These are phyloP conservation scores for Fusarium redolens DNA, from an alignment of 2,329 filamentous ascomycete genomes.

Conservation along the genomic window DNA sequence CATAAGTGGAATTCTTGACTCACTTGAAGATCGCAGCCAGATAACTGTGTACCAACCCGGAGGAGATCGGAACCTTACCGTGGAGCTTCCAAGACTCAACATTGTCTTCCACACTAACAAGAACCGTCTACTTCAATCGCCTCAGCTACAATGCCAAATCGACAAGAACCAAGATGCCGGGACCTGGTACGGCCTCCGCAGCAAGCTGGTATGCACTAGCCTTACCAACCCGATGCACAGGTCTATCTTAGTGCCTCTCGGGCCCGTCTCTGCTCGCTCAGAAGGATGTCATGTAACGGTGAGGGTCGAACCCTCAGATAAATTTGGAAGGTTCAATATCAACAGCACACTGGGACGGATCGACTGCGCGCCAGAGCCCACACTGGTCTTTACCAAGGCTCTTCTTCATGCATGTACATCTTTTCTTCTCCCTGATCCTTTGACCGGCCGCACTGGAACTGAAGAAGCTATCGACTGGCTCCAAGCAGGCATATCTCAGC, in stretches of 20 bases:
- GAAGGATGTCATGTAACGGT: conserved; percentile 38
- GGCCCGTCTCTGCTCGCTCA: conserved; percentile 38
- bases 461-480: conserved; percentile 68
- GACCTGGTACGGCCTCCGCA: conserved; percentile 69
- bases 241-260: conserved; percentile 65
- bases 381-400: conserved; percentile 66
- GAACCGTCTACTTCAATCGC: conserved; percentile 57
- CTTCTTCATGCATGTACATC: conserved; percentile 70
- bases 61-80: conserved; percentile 46
- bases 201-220: conserved; percentile 69
- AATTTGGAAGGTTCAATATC: conserved; percentile 64
- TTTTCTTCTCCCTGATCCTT: conserved; percentile 64
- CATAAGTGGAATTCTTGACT: conserved; percentile 34
- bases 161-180: conserved; percentile 68
- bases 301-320: conserved; percentile 47
- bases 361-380: conserved; percentile 67
- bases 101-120: conserved; percentile 64
- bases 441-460: conserved; percentile 69
- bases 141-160: conserved; percentile 62
- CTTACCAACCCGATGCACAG: conserved; percentile 54
- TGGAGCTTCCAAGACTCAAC: conserved; percentile 65
- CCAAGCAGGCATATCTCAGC: conserved; percentile 61
- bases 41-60: conserved; percentile 38
- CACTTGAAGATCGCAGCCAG: conserved; percentile 28
- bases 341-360: conserved; percentile 66